phyloP scores from a whole-genome alignment of 202 grass and related monocot genomes.

The Zizania palustris region DNA sequence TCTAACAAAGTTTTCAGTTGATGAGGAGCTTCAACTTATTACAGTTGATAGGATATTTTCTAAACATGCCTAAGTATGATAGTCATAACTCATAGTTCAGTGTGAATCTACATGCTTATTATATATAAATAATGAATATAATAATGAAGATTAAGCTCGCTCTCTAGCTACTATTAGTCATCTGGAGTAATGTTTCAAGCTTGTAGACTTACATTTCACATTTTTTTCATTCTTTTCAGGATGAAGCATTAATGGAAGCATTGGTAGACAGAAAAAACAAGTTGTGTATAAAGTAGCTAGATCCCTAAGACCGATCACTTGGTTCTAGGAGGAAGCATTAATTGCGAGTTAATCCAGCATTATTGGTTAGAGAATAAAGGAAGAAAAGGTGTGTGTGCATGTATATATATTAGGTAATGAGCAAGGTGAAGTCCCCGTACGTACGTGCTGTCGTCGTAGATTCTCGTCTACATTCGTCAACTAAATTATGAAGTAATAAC shows the following conservation, averaged over 20 bases:
- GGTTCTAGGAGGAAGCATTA: slow-evolving; percentile 39
- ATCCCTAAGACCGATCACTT: slow-evolving; percentile 19
- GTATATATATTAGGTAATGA: slow-evolving; percentile 49
- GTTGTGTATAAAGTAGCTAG: slow-evolving; percentile 30
- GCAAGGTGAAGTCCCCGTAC: slow-evolving; percentile 21
- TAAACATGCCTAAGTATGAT: slow-evolving; percentile 7
- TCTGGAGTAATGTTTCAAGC: too few relatives aligned
- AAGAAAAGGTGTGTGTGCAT: slow-evolving; percentile 17
- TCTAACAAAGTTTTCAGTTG: background rate
- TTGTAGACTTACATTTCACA: slow-evolving; percentile 26
- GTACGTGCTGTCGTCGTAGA: slow-evolving; percentile 38
- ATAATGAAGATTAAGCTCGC: too few relatives aligned
- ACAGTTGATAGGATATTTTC: too few relatives aligned
- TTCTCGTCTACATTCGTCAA: slow-evolving; percentile 45
- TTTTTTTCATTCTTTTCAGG: slow-evolving; percentile 48
- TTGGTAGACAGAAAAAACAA: slow-evolving; percentile 26
- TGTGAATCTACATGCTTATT: too few relatives aligned
- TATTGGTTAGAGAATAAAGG: slow-evolving; percentile 58
- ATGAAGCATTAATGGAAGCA: slow-evolving; percentile 21
- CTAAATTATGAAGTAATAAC: slow-evolving; percentile 23
- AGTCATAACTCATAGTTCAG: background rate
- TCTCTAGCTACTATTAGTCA: too few relatives aligned
- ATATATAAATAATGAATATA: too few relatives aligned
- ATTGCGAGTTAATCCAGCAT: slow-evolving; percentile 43
- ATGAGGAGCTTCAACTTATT: too few relatives aligned